phyloP scores from a whole-genome alignment of 2,329 filamentous ascomycete species.

The Davidsoniella neocaledoniae region DNA sequence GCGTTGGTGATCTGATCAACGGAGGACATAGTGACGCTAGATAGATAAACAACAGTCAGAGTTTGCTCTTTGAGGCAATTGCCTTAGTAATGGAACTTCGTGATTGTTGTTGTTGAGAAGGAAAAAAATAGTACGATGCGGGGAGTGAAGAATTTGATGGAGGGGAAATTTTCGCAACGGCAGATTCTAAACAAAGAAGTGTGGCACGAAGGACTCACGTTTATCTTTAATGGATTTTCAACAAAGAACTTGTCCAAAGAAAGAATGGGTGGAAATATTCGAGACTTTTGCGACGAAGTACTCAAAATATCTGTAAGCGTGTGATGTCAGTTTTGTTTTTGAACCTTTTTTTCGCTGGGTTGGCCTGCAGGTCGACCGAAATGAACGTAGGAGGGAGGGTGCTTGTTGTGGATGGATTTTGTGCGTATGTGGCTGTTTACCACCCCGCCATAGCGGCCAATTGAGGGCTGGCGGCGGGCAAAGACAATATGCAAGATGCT shows the following conservation, averaged over 20 bases:
- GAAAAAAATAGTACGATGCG: not conserved
- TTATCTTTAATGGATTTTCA: conserved; percentile 12
- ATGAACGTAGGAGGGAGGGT: too few relatives aligned
- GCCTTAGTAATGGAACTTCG: too few relatives aligned
- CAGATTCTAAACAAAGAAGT: not conserved
- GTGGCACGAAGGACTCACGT: conserved; percentile 1
- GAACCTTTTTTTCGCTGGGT: too few relatives aligned
- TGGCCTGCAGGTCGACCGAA: too few relatives aligned
- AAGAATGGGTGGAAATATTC: conserved; percentile 2
- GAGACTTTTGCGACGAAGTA: conserved; percentile 5
- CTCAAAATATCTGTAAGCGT: not conserved
- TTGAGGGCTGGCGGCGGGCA: too few relatives aligned
- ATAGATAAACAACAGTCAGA: not conserved
- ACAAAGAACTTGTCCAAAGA: conserved; percentile 13
- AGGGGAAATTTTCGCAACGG: not conserved
- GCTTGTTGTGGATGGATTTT: too few relatives aligned
- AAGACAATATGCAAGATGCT: too few relatives aligned
- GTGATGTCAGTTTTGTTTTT: too few relatives aligned
- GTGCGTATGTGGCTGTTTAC: not conserved
- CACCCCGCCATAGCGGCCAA: not conserved
- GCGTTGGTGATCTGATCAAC: conserved; percentile 71
- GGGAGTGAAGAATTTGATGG: conserved; percentile 1
- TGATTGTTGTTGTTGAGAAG: not conserved
- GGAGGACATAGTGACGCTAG: conserved; percentile 42
- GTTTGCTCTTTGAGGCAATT: not conserved